Conservation (phyloP, 1,284 basidiomycete genomes). For the Wallemia hederae region DNA sequence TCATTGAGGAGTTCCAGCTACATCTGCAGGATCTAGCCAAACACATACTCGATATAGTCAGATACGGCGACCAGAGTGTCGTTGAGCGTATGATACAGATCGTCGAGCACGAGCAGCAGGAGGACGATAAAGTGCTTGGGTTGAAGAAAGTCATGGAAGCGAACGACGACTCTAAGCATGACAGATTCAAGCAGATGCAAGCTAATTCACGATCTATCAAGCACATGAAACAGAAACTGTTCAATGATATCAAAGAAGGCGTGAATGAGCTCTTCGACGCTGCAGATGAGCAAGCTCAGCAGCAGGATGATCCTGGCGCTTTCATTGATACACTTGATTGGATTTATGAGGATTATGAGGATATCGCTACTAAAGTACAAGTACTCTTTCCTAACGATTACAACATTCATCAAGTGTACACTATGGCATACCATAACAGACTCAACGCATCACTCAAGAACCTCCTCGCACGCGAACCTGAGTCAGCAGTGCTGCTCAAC, state of each 20-base stretch:
- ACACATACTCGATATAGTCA: slow-evolving; percentile 48
- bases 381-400: slow-evolving; percentile 79
- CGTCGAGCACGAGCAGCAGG: slow-evolving; percentile 65
- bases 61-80: slow-evolving; percentile 49
- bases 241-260: slow-evolving; percentile 46
- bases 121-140: slow-evolving; percentile 86
- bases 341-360: slow-evolving; percentile 83
- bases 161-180: slow-evolving; percentile 46
- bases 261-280: slow-evolving; percentile 44
- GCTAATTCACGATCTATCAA: slow-evolving; percentile 83
- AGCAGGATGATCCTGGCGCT: slow-evolving; percentile 31
- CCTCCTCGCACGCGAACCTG: slow-evolving; percentile 44
- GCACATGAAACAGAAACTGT: slow-evolving; percentile 75
- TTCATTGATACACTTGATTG: slow-evolving; percentile 56
- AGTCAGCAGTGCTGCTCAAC: slow-evolving; percentile 55
- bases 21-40: slow-evolving; percentile 52
- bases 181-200: slow-evolving; percentile 68
- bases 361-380: slow-evolving; percentile 58
- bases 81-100: slow-evolving; percentile 80
- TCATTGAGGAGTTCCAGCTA: slow-evolving; percentile 57
- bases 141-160: slow-evolving; percentile 81
- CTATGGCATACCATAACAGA: slow-evolving; percentile 77
- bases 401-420: slow-evolving; percentile 52
- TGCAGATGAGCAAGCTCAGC: slow-evolving; percentile 25
- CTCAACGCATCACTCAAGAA: slow-evolving; percentile 44